Evolutionary conservation across 2,329 filamentous ascomycete genomes (phyloP), one percentile per base, ranked within the genome.

Genomic region (Furcasterigmium sp.): DNA sequence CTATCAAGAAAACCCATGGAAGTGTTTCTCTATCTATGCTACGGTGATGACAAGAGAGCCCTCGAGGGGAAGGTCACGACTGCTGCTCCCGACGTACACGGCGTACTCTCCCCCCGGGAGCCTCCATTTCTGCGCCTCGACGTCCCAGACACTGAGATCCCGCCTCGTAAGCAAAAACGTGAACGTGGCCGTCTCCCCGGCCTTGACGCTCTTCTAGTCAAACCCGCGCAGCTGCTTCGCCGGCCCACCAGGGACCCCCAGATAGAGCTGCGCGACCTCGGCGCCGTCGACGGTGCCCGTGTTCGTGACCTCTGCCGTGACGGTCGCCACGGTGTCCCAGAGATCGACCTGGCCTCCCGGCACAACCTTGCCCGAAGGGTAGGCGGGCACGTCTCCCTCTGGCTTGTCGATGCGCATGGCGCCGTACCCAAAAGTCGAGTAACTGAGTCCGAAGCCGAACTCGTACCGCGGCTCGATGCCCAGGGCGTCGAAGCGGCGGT

Each of bases 91-190:
- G 5, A 76, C 67, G 42, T 56, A 68, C 4, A 77, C 45, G 3
- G 46, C 51, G 46, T 74, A 76, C 10, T 58, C 53, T 0, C 73
- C 73, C 20, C 55, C 60, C 39, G 63, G 66, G 42, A 82, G 52
- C 36, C 66, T 64, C 83, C 83, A 87, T 52, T 76, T 75, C 62
- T 85, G 80, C 25, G 68, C 68, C 2, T 57, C 62, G 5, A 75
- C 69, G 55, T 85, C 78, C 83, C 83, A 87, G 21, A 79, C 68
- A 58, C 81, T 85, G 38, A 87, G 54, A 53, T 87, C 82, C 47
- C 81, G 72, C 30, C 83, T 68, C n/a, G 71, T 83, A 26, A 87
- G 56, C 20, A 65, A 55, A 44, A 86, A 76, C 0, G 53, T 59
- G 0, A 82, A 61, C 0, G 62, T 69, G 13, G 62, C 11, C 3